A percentile compares a stretch with the other conserved stretches of the same genome.
Evolutionary conservation across 352 stramenopile genomes (phyloP).

Genomic region (Globisporangium nodosum): DNA sequence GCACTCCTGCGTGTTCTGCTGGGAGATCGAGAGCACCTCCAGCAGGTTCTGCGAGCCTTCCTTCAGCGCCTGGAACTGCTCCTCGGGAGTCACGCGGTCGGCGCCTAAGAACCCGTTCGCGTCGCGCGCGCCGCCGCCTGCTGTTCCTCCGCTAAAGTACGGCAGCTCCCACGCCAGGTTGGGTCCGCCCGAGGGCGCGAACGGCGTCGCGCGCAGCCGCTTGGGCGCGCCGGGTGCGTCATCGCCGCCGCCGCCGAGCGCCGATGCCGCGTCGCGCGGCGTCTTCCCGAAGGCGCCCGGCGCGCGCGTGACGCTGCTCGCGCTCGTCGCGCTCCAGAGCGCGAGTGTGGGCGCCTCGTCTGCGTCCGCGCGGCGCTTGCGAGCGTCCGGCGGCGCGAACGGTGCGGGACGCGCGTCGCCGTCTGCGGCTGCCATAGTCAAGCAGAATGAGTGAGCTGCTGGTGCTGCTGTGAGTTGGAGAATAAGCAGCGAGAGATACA

Average conservation of each 20-base stretch:
- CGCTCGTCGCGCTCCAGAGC: background rate
- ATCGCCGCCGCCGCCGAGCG: background rate
- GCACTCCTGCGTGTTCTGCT: constrained; percentile 72
- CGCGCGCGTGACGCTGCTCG: background rate
- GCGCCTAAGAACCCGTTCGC: constrained; percentile 2
- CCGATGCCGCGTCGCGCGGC: background rate
- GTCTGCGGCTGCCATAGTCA: background rate
- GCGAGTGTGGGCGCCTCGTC: background rate
- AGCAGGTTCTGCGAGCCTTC: constrained; percentile 58
- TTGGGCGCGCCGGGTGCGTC: background rate
- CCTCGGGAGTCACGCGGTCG: constrained; percentile 19
- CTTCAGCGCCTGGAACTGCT: constrained; percentile 30
- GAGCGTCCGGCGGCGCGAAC: background rate
- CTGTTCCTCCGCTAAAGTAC: background rate
- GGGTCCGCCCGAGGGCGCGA: background rate
- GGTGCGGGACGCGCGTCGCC: background rate
- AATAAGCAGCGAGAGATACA: too few relatives aligned
- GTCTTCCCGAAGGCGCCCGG: background rate
- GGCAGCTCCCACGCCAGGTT: background rate
- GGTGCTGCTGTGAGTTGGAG: too few relatives aligned
- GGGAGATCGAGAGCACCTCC: constrained; percentile 64
- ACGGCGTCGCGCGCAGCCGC: background rate
- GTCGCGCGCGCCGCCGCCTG: background rate
- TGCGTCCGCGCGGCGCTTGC: background rate
- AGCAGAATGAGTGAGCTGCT: too few relatives aligned